Evolutionary conservation across 352 stramenopile genomes (phyloP).

Genomic region (Pseudoperonospora humuli): DNA sequence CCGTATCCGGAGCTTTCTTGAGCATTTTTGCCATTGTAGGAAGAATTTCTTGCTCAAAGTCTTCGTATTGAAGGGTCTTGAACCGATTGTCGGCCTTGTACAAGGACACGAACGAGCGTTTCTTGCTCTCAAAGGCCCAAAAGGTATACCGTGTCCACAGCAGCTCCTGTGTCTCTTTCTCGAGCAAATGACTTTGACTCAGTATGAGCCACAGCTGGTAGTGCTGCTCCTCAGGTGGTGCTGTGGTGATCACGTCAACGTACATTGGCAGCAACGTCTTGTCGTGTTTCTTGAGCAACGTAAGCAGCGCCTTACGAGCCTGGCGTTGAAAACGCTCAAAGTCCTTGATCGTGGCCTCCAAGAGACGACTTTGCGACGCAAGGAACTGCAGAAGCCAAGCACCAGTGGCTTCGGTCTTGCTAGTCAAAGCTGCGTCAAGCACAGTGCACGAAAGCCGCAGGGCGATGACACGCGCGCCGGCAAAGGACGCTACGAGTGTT

Average conservation of each 20-base stretch:
- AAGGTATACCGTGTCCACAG: constrained; percentile 52
- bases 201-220: constrained; percentile 62
- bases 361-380: constrained; percentile 34
- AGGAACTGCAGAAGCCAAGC: constrained; percentile 47
- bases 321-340: constrained; percentile 31
- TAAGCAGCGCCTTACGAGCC: constrained; percentile 35
- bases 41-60: constrained; percentile 62
- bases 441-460: constrained; percentile 53
- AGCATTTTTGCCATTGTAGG: constrained; percentile 65
- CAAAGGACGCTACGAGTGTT: constrained; percentile 44
- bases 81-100: constrained; percentile 38
- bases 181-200: constrained; percentile 22
- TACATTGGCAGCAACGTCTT: constrained; percentile 35
- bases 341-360: constrained; percentile 55
- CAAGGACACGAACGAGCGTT: constrained; percentile 34
- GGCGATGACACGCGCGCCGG: constrained; percentile 38
- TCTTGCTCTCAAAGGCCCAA: constrained; percentile 79
- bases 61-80: constrained; percentile 36
- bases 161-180: constrained; percentile 27
- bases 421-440: constrained; percentile 26
- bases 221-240: constrained; percentile 36
- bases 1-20: constrained; percentile 75
- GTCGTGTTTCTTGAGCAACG: constrained; percentile 37
- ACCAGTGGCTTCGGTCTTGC: constrained; percentile 2
- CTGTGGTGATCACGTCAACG: constrained; percentile 22